Conservation (phyloP, 169 alveolate species). For the Cryptosporidium xiaoi region DNA sequence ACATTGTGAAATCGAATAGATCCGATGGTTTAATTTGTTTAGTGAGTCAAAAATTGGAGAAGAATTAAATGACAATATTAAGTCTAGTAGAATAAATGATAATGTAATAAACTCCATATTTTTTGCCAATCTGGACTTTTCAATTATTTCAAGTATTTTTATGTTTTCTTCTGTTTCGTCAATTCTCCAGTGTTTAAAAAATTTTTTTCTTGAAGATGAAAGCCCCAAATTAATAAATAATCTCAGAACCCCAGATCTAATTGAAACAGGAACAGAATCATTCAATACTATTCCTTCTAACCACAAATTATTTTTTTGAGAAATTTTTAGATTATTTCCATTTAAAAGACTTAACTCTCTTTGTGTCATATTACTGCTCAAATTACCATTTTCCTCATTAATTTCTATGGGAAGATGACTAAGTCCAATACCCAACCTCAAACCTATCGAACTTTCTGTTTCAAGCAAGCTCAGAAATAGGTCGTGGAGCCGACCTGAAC, state of each 20-base stretch:
- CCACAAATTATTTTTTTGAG: slow-evolving; percentile 6
- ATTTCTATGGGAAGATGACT: slow-evolving; percentile 22
- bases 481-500: slow-evolving; percentile 34
- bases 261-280: slow-evolving; percentile 27
- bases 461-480: slow-evolving; percentile 40
- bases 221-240: slow-evolving; percentile 40
- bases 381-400: slow-evolving; percentile 58
- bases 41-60: slow-evolving; percentile 16
- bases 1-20: slow-evolving; percentile 30
- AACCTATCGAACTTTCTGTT: slow-evolving; percentile 60
- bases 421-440: background rate
- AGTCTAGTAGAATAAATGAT: slow-evolving; percentile 26
- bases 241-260: slow-evolving; percentile 30
- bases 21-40: background rate
- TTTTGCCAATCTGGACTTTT: background rate
- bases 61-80: slow-evolving; percentile 23
- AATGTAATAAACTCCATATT: slow-evolving; percentile 29
- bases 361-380: slow-evolving; percentile 41
- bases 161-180: slow-evolving; percentile 20
- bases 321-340: slow-evolving; percentile 3
- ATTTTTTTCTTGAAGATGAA: slow-evolving; percentile 56
- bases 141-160: slow-evolving; percentile 18
- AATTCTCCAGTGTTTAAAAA: slow-evolving; percentile 29
- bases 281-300: slow-evolving; percentile 33
- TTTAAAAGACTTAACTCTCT: slow-evolving; percentile 20